Conservation (phyloP, 345 rosid genomes). For the Euphorbia lathyris region DNA sequence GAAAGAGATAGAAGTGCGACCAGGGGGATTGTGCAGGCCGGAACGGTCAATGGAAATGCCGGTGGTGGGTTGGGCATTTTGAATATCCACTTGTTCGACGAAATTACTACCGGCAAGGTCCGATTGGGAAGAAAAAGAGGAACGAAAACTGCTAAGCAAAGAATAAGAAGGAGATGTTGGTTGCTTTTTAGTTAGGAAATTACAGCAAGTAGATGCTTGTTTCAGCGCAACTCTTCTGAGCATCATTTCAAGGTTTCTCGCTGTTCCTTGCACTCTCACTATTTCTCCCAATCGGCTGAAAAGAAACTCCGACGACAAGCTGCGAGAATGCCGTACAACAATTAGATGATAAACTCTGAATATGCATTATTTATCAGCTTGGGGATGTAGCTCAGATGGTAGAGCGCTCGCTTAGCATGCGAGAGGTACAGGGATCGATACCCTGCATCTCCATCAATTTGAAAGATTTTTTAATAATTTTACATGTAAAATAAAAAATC, state of each 20-base stretch:
- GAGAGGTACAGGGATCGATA: slow-evolving; percentile 70
- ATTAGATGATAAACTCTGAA: too few relatives aligned
- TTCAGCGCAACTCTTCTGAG: slow-evolving; percentile 9
- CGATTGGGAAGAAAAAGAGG: slow-evolving; percentile 34
- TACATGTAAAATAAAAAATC: too few relatives aligned
- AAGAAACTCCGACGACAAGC: too few relatives aligned
- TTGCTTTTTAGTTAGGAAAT: not conserved
- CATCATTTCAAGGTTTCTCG: slow-evolving; percentile 5
- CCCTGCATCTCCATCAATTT: slow-evolving; percentile 30
- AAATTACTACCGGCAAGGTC: slow-evolving; percentile 27
- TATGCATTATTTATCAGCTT: too few relatives aligned
- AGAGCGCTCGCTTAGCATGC: slow-evolving; percentile 86
- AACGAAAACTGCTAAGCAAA: not conserved
- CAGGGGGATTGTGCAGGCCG: slow-evolving; percentile 51
- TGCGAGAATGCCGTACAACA: too few relatives aligned
- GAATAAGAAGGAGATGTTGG: not conserved
- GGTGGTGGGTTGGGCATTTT: slow-evolving; percentile 23
- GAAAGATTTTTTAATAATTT: too few relatives aligned
- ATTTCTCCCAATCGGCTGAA: too few relatives aligned
- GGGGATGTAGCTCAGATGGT: slow-evolving; percentile 93
- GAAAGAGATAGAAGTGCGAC: slow-evolving; percentile 23
- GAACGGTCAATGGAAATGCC: slow-evolving; percentile 78
- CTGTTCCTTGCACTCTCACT: too few relatives aligned
- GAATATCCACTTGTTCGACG: slow-evolving; percentile 47
- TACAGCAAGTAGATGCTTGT: slow-evolving; percentile 1